Conservation (phyloP, 345 rosid genomes). For the Salix viminalis region DNA sequence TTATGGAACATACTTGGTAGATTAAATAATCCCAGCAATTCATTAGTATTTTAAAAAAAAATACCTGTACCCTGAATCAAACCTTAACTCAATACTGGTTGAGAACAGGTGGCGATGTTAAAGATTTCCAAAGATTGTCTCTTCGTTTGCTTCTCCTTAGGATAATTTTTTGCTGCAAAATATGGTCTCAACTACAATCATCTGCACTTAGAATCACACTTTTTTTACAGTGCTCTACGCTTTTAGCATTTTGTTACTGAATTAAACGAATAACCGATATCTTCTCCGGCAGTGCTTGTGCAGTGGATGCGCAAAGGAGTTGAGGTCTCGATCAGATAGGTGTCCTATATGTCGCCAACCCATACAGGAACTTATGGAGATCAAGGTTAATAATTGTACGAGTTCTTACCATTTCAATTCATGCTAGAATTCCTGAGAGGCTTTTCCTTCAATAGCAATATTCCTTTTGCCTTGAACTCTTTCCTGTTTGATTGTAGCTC, state of each 20-base stretch:
- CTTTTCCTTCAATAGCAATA: neutral
- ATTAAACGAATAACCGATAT: neutral
- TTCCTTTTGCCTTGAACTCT: neutral
- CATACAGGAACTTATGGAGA: conserved; percentile 32
- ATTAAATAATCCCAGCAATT: neutral
- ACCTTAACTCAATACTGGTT: neutral
- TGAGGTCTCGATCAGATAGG: conserved; percentile 26
- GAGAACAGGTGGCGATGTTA: no score
- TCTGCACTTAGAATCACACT: no score
- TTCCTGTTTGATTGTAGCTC: neutral
- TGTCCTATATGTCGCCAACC: conserved; percentile 37
- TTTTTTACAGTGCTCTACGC: no score
- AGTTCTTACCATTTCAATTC: neutral
- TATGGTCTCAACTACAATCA: no score
- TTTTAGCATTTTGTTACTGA: neutral
- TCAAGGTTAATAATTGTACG: conserved; percentile 26
- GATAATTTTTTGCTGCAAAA: no score
- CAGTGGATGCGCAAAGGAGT: conserved; percentile 31
- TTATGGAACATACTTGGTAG: neutral
- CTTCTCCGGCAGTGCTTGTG: conserved; percentile 28
- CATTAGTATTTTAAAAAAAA: neutral
- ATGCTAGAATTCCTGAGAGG: neutral
- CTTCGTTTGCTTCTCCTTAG: no score
- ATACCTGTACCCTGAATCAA: neutral
- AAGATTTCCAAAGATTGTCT: no score